Evolutionary conservation across 805 yeast species (phyloP), one percentile per base, ranked within the genome.

Genomic region (Metschnikowia hibisci): DNA sequence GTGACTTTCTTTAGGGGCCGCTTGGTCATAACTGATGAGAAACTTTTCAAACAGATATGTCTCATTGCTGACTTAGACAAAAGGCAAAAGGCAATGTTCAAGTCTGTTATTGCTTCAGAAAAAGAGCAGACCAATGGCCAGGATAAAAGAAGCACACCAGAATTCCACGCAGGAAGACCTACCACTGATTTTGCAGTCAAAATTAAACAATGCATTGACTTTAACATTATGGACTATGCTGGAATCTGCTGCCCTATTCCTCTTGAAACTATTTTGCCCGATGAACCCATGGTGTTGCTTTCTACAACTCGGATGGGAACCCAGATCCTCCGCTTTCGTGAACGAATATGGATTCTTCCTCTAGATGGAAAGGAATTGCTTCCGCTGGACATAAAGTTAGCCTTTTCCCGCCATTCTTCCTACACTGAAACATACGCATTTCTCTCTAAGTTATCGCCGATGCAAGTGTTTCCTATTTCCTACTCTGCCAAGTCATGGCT

Each of bases 371-470:
- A 48, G 2, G 58, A 57, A 15, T 48, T 69, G 3, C 54, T 74
- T 6, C 71, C 73, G 1, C 53, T 51, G n/a, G 66, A 62, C 9
- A 44, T 74, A 2, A 58, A 58, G 35, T 60, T 70, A 12, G 52
- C 71, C 6, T 76, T 67, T 49, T 72, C 78, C 4, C 53, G 79
- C 33, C 80, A 76, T 46, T 72, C 78, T 1, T 71, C 78, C 2
- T 76, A 63, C 44, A 38, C 61, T 6, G 80, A 76, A 48, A 56
- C 64, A 12, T 45, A 57, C 13, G 42, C 60, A 8, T 64, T 76
- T 10, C 52, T 75, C 1, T 46, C 56, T 4, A 32, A 57, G 26
- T 67, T 76, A 40, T 54, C 45, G 8, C 76, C 77, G 0, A 50
- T 42, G 10, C 71, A 71, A 37, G 75, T 75, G 0, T 72, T 61